Base-by-base conservation (phyloP, 208 protist species). In the Leishmania lainsoni region DNA sequence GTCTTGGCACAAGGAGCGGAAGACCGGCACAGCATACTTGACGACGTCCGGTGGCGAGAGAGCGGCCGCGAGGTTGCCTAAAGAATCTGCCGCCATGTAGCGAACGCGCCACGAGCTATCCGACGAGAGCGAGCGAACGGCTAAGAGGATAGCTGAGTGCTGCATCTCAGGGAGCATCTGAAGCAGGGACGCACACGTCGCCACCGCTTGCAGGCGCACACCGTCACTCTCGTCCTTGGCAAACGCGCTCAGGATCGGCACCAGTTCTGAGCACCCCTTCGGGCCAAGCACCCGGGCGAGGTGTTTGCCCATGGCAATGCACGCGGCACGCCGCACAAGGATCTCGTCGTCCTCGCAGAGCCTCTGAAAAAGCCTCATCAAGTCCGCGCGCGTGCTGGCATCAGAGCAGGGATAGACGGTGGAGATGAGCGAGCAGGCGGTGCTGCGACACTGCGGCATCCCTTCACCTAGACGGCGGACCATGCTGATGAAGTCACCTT, bases 101-200 rank as follows among this genome's bases (percentile, higher is more conserved):
- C 99, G 95, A 59, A 99, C 99, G 22, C 99, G 95, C 99, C 99
- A 99, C 12, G 97, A 98, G 87, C 89, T 97, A 90, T 99, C 99
- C 6, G 79, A 68, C 5, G 93, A 83, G 52, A 96, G 91, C 35
- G 81, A 75, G 56, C 93, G 91, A 0, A 99, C 81, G 2, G 89
- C 78, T 22, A 91, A 84, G 22, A 99, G 82, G 35, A 99, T 81
- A n/a, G 87, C 76, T 20, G 86, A 80, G 81, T 92, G 89, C 78
- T 99, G 94, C 35, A 95, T 94, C 56, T 89, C 66, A 3, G 90
- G 89, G 20, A 99, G 85, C 52, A 97, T 83, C 83, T 89, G 85
- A 26, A 97, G 92, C 35, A 99, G 80, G 12, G 94, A 90, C 12
- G 95, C 92, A 70, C 95, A 94, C 65, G 93, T 98, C 48, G 98